Percentiles rank a stretch among this genome's conserved stretches.
These are phyloP conservation scores for Fagopyrum esculentum DNA, from an alignment of 148 eudicot species.

Conservation along the genomic window DNA sequence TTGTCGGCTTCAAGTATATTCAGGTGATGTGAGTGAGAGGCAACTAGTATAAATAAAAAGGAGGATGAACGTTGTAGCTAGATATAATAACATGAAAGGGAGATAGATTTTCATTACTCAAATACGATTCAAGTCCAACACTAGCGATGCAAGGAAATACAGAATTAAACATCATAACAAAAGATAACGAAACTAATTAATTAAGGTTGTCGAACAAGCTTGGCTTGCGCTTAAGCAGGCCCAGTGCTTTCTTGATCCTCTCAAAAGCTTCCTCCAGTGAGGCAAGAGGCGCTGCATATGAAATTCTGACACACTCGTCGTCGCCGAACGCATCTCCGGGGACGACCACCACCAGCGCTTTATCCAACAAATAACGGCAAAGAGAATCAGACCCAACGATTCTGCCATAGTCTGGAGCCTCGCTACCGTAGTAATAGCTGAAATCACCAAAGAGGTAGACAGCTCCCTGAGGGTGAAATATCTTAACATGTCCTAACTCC, in stretches of 20 bases:
- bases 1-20: too few species aligned
- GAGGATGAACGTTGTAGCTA: too few species aligned
- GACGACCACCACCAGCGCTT: slow-evolving; percentile 66
- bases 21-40: too few species aligned
- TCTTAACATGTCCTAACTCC: slow-evolving; percentile 60
- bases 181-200: too few species aligned
- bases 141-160: too few species aligned
- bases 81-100: too few species aligned
- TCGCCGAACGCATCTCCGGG: slow-evolving; percentile 93
- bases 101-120: too few species aligned
- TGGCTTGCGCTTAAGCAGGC: slow-evolving; percentile 26
- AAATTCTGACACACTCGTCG: slow-evolving; percentile 81
- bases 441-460: slow-evolving; percentile 90
- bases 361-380: slow-evolving; percentile 80
- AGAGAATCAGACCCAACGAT: slow-evolving; percentile 76
- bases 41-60: too few species aligned
- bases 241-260: slow-evolving; percentile 54
- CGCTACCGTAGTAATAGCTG: slow-evolving; percentile 65
- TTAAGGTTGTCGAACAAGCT: too few species aligned
- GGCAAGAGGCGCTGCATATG: slow-evolving; percentile 75
- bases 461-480: slow-evolving; percentile 96
- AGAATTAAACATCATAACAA: too few species aligned
- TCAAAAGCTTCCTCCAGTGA: slow-evolving; percentile 58
- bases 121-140: too few species aligned
- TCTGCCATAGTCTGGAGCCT: slow-evolving; percentile 70